Evolutionary conservation across 176 grass and related monocot genomes (phyloP), one percentile per base, ranked within the genome.

Genomic region (Dactylis glomerata): DNA sequence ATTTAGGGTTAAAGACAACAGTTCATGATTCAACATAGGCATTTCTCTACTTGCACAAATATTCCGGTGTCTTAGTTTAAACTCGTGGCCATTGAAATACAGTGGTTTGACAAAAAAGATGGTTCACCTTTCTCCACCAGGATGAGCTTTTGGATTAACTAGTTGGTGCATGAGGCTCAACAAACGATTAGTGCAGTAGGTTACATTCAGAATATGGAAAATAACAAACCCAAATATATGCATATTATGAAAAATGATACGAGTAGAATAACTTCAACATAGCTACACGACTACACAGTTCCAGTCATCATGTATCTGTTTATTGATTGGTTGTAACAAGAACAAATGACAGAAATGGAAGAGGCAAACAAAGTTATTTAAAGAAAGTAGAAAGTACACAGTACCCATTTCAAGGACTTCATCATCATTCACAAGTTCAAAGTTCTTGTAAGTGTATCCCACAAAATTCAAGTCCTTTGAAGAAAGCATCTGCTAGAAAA

Each of bases 391-490:
- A 8, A 40, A 92, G 28, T 63, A 27, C 44, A 59, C 44, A 52
- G 38, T 90, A 96, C 96, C 96, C 77, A 98, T 95, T 79, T 91
- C 93, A 79, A 91, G 86, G 63, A 91, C 85, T 77, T 95, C 96
- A 42, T 88, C 87, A 41, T 98, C 96, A 61, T 92, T 97, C 76
- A 96, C 96, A 47, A 98, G 91, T 87, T 98, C 96, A 19, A 98
- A 98, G 70, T 98, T 98, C 80, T 98, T 99, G 85, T 99, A 99
- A n/a, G 96, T 99, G 61, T 99, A 99, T 11, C 96, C 96, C 24
- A 99, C 93, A 64, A 98, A 98, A 87, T 98, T 96, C 51, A 98
- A 70, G 84, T 98, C 96, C 80, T 98, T 98, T 45, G 96, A 95
- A 70, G 96, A 98, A 85, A 98, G 96, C 93, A 98, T 95, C 96